Conservation (phyloP, 23 red algal species). For the Gracilaria domingensis region DNA sequence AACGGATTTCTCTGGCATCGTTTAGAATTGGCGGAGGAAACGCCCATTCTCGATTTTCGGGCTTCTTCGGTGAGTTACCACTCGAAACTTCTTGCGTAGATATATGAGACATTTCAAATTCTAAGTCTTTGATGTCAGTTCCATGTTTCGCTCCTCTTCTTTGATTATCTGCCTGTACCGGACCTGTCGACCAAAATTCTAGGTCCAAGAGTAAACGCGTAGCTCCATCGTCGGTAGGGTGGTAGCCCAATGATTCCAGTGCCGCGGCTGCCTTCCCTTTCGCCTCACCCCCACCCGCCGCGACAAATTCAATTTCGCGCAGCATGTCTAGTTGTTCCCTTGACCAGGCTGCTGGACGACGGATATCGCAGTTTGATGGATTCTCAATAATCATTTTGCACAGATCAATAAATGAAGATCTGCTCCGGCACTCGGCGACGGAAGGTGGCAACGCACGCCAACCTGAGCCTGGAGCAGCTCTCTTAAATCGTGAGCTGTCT, state of each 20-base stretch:
- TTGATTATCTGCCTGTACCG: not conserved
- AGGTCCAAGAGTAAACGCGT: conserved; percentile 54
- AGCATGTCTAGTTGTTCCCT: conserved; percentile 73
- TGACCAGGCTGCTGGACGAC: conserved; percentile 43
- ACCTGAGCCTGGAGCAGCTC: conserved; percentile 54
- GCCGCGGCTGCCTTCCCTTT: conserved; percentile 45
- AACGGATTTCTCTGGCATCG: conserved; percentile 38
- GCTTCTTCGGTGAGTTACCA: not conserved
- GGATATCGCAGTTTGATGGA: not conserved
- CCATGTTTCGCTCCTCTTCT: not conserved
- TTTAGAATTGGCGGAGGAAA: conserved; percentile 54
- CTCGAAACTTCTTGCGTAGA: not conserved
- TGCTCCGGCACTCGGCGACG: conserved; percentile 47
- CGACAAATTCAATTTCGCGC: conserved; percentile 63
- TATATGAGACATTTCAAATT: not conserved
- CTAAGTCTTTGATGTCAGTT: not conserved
- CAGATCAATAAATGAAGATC: conserved; percentile 42
- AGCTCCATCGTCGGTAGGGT: conserved; percentile 45
- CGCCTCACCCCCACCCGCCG: conserved; percentile 29
- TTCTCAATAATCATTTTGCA: conserved; percentile 50
- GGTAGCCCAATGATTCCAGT: conserved; percentile 56
- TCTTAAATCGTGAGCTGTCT: conserved; percentile 63
- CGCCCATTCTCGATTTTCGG: conserved; percentile 33
- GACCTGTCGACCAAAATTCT: conserved; percentile 62
- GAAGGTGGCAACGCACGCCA: conserved; percentile 75